These are phyloP conservation scores for Nicotiana undulata DNA, from an alignment of 257 asterid species.

Conservation along the genomic window DNA sequence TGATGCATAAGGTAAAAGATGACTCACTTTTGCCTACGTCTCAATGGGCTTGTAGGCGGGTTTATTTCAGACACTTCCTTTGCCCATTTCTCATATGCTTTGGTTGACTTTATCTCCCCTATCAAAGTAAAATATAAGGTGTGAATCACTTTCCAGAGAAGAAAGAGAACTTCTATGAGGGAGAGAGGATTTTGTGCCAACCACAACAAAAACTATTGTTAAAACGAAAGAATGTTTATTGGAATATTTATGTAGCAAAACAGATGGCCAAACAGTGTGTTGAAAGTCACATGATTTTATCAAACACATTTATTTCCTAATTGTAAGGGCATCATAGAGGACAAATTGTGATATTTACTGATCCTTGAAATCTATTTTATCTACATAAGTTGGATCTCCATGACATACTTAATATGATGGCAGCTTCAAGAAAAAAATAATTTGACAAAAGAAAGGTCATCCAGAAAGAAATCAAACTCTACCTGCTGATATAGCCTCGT, in stretches of 20 bases:
- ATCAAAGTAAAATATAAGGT: conserved; percentile 4
- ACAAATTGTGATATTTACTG: neutral
- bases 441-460: neutral
- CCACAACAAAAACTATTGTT: no score
- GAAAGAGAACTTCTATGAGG: neutral
- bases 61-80: conserved; percentile 70
- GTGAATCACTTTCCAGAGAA: neutral
- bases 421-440: neutral
- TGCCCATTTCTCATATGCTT: conserved; percentile 76
- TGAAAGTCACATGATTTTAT: neutral
- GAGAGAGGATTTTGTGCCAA: neutral
- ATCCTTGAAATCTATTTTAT: neutral
- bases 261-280: neutral
- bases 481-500: conserved; percentile 77
- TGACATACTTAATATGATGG: neutral
- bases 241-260: neutral
- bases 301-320: neutral
- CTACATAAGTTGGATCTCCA: neutral
- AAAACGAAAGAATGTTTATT: neutral
- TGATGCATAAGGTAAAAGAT: neutral
- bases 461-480: neutral
- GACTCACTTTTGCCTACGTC: conserved; percentile 58
- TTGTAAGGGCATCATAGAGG: neutral
- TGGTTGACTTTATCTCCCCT: conserved; percentile 70
- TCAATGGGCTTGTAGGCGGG: conserved; percentile 84